Percentiles rank a stretch among this genome's conserved stretches.
phyloP scores from a whole-genome alignment of 306 rosid species.

The Medicago lupulina region DNA sequence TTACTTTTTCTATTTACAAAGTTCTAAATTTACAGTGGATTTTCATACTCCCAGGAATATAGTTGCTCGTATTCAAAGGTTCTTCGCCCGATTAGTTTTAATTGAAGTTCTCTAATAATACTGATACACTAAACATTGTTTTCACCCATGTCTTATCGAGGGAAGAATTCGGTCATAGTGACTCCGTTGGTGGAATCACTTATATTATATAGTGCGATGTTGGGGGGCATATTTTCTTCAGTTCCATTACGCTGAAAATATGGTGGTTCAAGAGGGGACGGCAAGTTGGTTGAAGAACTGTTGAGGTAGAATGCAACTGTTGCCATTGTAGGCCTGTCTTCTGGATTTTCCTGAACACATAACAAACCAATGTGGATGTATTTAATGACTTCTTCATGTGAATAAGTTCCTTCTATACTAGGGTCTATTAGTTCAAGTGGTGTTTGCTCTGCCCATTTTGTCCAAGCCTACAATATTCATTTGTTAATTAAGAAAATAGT shows the following conservation, averaged over 20 bases:
- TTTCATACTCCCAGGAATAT: no score
- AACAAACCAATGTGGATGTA: constrained; percentile 56
- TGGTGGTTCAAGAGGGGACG: constrained; percentile 43
- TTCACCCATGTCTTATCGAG: no score
- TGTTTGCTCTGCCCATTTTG: constrained; percentile 46
- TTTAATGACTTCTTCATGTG: constrained; percentile 47
- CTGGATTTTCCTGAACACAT: constrained; percentile 58
- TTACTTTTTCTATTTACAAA: neutral
- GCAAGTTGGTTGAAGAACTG: constrained; percentile 42
- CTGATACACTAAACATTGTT: neutral
- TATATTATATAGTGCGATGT: neutral
- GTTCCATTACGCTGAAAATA: constrained; percentile 18
- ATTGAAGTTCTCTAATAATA: no score
- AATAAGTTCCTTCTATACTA: constrained; percentile 31
- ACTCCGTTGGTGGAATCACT: constrained; percentile 31
- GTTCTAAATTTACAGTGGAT: neutral
- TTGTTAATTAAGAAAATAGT: constrained; percentile 2
- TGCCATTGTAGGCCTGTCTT: constrained; percentile 57
- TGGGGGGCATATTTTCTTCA: neutral
- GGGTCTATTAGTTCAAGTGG: constrained; percentile 49
- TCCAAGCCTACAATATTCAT: constrained; percentile 50
- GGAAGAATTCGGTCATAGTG: no score
- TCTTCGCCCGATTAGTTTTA: no score
- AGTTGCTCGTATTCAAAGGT: no score
- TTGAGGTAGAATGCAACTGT: constrained; percentile 42